Base-by-base conservation (phyloP, 306 rosid species). In the Geum urbanum region DNA sequence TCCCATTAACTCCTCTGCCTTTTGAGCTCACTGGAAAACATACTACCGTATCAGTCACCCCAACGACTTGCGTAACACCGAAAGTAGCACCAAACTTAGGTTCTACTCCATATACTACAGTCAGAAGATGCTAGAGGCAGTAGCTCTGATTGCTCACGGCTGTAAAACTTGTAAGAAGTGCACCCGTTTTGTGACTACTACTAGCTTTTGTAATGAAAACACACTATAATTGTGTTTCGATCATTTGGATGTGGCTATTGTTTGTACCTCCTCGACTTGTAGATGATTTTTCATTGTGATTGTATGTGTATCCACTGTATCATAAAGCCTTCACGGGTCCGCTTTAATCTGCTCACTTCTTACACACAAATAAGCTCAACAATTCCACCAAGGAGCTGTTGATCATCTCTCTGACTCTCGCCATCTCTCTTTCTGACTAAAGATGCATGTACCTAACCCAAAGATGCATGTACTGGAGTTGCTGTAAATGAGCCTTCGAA, bases 81-180 rank as follows among this genome's bases (percentile, higher is more conserved):
- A 59, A 78, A 48, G 41, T 80, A 54, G 73, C 74, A 75, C 66
- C 80, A 16, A 73, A 67, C 77, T 66, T 71, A n/a, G 55, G 54
- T 67, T 76, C 84, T 68, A 76, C 84, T 20, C 81, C 84, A 37
- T 80, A 15, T 46, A 74, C 75, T 52, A 75, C 83, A 4, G 66
- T 72, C 56, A 77, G 78, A 64, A 81, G 70, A 67, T 71, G 54
- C 59, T 51, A 60, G 58, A 49, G 57, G 75, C 45, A 39, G 3
- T 7, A 35, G 12, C 64, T 57, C 68, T 69, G 74, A 57, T 61
- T 45, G 72, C 48, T 37, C 27, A 67, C 37, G 63, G 63, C 40
- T 67, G 72, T 35, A 59, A n/a, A 57, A 13, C 45, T 59, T 59
- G 64, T 51, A 67, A 50, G 35, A 50, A 67, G 37, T 69, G 63